Evolutionary conservation across 1,139 yeast genomes (phyloP).

Genomic region (Blastobotrys proliferans): DNA sequence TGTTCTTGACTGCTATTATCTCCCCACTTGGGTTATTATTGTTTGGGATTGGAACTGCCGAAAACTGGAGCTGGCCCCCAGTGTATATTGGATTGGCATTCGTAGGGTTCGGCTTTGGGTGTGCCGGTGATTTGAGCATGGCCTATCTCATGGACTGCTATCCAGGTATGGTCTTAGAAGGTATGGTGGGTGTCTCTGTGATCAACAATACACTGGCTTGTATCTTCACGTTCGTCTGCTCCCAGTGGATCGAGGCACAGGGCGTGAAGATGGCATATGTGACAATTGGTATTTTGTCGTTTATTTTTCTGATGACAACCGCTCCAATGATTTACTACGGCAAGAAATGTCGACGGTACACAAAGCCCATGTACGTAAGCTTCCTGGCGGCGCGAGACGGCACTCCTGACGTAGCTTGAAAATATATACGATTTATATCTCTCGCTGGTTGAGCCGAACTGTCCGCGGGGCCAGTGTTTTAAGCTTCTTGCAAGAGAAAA

Average conservation of each 20-base stretch:
- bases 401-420: too few species aligned
- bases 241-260: slow-evolving; percentile 63
- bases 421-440: too few species aligned
- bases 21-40: slow-evolving; percentile 72
- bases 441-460: too few species aligned
- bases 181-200: slow-evolving; percentile 81
- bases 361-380: slow-evolving; percentile 54
- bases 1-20: slow-evolving; percentile 60
- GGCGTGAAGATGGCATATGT: slow-evolving; percentile 73
- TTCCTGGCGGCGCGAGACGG: slow-evolving; percentile 58
- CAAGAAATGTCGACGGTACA: slow-evolving; percentile 58
- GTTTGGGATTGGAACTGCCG: slow-evolving; percentile 77
- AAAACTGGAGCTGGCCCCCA: slow-evolving; percentile 56
- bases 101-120: slow-evolving; percentile 56
- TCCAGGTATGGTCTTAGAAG: slow-evolving; percentile 64
- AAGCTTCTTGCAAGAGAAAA: too few species aligned
- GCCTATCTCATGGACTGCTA: slow-evolving; percentile 57
- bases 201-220: slow-evolving; percentile 76
- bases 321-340: slow-evolving; percentile 69
- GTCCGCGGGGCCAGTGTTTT: too few species aligned
- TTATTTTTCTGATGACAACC: slow-evolving; percentile 56
- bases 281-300: slow-evolving; percentile 66
- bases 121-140: slow-evolving; percentile 53
- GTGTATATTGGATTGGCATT: slow-evolving; percentile 38
- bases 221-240: slow-evolving; percentile 70